Evolutionary conservation across 2,329 filamentous ascomycete genomes (phyloP), one percentile per base, ranked within the genome.

Genomic region (Tolypocladium endophyticum): DNA sequence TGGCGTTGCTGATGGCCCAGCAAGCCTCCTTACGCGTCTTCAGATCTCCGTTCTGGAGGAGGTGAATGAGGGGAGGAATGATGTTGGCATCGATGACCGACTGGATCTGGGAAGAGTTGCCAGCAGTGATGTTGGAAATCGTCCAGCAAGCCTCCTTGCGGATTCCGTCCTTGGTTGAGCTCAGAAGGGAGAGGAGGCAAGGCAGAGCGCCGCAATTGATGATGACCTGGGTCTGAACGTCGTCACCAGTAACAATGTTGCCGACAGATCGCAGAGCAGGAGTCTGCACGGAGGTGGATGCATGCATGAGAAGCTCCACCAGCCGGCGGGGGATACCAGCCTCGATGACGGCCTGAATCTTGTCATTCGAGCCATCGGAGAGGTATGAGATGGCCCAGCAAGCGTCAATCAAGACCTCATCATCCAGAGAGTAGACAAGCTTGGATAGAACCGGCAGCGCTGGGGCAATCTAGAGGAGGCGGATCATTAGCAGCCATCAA

Each of bases 61-160:
- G 85, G 76, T 97, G 92, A 72, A 99, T 97, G 68, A 99, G 81
- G 62, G 94, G 94, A 41, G 92, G 92, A 67, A 99, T 94, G 71
- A 99, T 96, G 78, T 95, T 94, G 69, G 92, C 92, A 70, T 99
- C 94, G 68, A 99, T 88, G 59, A 99, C 94, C 12, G 92, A 82
- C 80, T 99, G 94, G 68, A 99, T 99, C 78, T 99, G 94, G 60
- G 88, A 91, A 43, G 93, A 96, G 81, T 99, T 99, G 63, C 94
- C 94, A 61, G 94, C 94, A 38, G 94, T 99, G 70, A 99, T 90
- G 82, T 99, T 99, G 73, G 92, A 97, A 69, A 99, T 99, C 57
- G 94, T 99, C 94, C 94, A 99, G 86, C 94, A 99, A 35, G 94
- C 94, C 77, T 99, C 94, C 82, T 99, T 99, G 66, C 94, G 91